phyloP scores from a whole-genome alignment of 345 rosid genomes.

The Streptanthus diversifolius region DNA sequence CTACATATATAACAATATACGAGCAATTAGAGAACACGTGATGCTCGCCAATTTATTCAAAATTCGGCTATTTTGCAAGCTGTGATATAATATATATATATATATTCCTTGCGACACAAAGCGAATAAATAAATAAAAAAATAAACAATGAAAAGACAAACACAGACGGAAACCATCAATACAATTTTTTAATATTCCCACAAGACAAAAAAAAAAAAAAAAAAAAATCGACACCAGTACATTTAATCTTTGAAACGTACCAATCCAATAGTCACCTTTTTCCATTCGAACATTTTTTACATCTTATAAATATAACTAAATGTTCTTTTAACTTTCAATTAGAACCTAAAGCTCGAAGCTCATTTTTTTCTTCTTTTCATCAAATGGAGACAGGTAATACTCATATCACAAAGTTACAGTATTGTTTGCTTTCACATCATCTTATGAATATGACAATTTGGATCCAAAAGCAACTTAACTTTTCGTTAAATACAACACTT shows the following conservation, averaged over 20 bases:
- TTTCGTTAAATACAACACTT: slow-evolving; percentile 48
- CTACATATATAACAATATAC: neutral
- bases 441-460: neutral
- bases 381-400: slow-evolving; percentile 14
- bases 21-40: neutral
- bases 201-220: neutral
- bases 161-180: slow-evolving; percentile 2
- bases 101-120: slow-evolving; percentile 8
- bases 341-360: neutral
- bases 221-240: neutral
- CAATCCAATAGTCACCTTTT: neutral
- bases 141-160: neutral
- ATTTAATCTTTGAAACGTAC: neutral
- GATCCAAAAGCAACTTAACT: neutral
- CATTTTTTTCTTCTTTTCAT: neutral
- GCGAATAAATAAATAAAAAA: neutral
- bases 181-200: slow-evolving; percentile 3
- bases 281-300: neutral
- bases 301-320: slow-evolving; percentile 13
- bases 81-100: too few species aligned
- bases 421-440: neutral
- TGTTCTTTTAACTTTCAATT: neutral
- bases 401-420: neutral
- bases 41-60: neutral
- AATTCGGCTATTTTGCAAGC: slow-evolving; percentile 29